phyloP scores from a whole-genome alignment of 2,329 filamentous ascomycete genomes.

The Rhynchosporium graminicola region DNA sequence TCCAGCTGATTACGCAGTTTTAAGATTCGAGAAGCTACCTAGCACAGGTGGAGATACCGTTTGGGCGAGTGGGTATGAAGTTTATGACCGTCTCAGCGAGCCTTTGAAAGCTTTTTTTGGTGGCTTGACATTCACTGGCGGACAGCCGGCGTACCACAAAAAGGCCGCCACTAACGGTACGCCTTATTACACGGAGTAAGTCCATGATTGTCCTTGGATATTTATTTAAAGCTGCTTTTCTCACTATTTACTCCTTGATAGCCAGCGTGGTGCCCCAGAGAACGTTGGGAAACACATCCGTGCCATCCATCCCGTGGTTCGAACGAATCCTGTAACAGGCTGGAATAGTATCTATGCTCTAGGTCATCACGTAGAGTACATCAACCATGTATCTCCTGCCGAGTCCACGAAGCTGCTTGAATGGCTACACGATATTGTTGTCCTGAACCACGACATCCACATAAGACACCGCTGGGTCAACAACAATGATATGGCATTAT shows the following conservation, averaged over 20 bases:
- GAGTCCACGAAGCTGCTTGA: too few species aligned
- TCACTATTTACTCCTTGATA: background rate
- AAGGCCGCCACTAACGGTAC: background rate
- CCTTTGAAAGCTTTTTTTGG: slow-evolving; percentile 30
- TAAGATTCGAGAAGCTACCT: slow-evolving; percentile 59
- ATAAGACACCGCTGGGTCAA: too few species aligned
- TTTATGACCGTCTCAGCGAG: slow-evolving; percentile 56
- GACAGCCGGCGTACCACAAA: background rate
- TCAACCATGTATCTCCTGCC: slow-evolving; percentile 8
- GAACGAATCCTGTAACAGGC: slow-evolving; percentile 59
- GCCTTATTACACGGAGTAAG: background rate
- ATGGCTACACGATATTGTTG: too few species aligned
- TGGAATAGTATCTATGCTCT: slow-evolving; percentile 48
- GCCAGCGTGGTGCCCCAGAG: background rate
- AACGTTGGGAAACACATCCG: background rate
- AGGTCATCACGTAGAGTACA: slow-evolving; percentile 46
- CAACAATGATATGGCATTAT: too few species aligned
- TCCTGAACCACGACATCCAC: too few species aligned
- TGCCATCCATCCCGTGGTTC: slow-evolving; percentile 47
- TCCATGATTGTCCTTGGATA: too few species aligned
- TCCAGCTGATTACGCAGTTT: slow-evolving; percentile 61
- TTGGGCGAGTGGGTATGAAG: slow-evolving; percentile 53
- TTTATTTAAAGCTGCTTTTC: too few species aligned
- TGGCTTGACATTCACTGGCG: background rate
- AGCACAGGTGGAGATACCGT: slow-evolving; percentile 52